phyloP scores from a whole-genome alignment of 345 rosid genomes.

The Euclidium syriacum region DNA sequence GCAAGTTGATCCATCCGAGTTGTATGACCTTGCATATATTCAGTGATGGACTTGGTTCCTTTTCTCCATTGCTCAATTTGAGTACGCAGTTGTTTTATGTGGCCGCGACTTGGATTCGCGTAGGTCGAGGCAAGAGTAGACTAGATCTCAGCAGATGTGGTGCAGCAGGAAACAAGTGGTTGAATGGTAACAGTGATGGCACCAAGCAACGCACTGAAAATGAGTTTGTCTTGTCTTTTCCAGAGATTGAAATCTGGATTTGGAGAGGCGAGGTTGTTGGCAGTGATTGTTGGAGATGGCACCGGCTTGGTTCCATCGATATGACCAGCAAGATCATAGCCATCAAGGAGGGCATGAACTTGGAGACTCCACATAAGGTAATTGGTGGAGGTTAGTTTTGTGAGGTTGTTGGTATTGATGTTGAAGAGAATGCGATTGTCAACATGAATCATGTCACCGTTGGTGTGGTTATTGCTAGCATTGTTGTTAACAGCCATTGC shows the following conservation, averaged over 20 bases:
- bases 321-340: background rate
- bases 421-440: too few relatives aligned
- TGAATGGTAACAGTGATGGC: background rate
- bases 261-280: too few relatives aligned
- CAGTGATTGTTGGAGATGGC: too few relatives aligned
- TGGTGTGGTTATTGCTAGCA: too few relatives aligned
- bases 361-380: background rate
- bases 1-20: background rate
- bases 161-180: background rate
- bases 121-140: background rate
- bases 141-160: background rate
- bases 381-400: background rate
- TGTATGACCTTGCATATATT: background rate
- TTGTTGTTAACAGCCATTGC: too few relatives aligned
- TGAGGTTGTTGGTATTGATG: too few relatives aligned
- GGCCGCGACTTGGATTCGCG: background rate
- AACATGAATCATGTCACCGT: too few relatives aligned
- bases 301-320: too few relatives aligned
- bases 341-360: background rate
- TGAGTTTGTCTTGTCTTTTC: background rate
- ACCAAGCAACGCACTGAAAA: background rate
- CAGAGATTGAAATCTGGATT: too few relatives aligned
- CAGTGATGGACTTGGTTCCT: background rate
- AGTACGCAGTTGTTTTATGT: background rate
- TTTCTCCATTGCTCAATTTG: background rate